These are phyloP conservation scores for Pulveroboletus ravenelii DNA, from an alignment of 768 basidiomycete species.

Conservation along the genomic window DNA sequence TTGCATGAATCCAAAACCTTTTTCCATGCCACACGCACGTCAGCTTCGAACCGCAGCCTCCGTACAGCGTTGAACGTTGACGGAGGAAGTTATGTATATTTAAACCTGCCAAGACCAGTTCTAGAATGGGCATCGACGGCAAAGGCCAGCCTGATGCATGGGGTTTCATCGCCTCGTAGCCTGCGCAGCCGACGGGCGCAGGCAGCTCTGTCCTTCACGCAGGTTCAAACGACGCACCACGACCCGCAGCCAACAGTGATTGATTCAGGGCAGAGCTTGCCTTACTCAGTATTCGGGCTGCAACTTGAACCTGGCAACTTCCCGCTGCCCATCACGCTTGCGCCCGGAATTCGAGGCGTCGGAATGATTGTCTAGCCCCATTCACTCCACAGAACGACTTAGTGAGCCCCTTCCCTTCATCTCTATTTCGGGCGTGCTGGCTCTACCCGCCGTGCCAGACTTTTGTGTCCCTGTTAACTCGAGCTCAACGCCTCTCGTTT, in stretches of 20 bases:
- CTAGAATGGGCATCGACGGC: constrained; percentile 7
- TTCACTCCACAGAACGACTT: constrained; percentile 8
- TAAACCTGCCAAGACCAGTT: not conserved
- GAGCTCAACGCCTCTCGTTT: not conserved
- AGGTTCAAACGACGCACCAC: not conserved
- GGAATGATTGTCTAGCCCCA: constrained; percentile 22
- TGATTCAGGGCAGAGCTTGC: constrained; percentile 15
- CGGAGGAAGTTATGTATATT: not conserved
- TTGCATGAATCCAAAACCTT: not conserved
- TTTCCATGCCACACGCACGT: not conserved
- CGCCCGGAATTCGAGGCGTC: constrained; percentile 5
- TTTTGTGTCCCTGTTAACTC: not conserved
- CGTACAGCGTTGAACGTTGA: not conserved
- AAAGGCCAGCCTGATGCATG: constrained; percentile 7
- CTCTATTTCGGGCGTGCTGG: not conserved
- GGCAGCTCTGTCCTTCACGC: constrained; percentile 6
- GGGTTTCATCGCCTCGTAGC: constrained; percentile 4
- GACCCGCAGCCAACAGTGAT: constrained; percentile 8
- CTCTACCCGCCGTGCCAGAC: not conserved
- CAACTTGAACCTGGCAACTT: constrained; percentile 13
- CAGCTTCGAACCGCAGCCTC: not conserved
- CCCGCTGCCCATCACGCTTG: constrained; percentile 19
- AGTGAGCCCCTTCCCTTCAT: constrained; percentile 13
- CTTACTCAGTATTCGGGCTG: constrained; percentile 11
- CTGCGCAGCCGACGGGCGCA: constrained; percentile 10